Evolutionary conservation across 2,329 filamentous ascomycete species (phyloP), one percentile per base, ranked within the genome.

Genomic region (Tolypocladium paradoxum): DNA sequence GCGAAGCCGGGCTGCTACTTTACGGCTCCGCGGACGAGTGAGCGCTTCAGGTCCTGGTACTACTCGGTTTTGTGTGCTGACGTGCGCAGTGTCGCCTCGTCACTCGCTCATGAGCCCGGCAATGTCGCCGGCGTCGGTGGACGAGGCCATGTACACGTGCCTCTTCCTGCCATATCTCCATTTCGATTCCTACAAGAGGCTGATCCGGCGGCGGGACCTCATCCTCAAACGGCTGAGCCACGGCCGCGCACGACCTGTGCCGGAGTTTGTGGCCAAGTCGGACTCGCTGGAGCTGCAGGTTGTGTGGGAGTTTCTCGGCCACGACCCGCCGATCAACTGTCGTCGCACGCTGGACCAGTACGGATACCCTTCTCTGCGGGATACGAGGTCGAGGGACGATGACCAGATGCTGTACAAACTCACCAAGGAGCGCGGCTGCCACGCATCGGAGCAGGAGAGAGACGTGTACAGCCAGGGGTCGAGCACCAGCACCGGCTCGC

Each of bases 371-470:
- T 81, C 79, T 2, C 67, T 85, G 0, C 70, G 75, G 11, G 81
- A 84, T 35, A 85, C 82, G 0, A 68, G 79, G 43, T 77, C 79
- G 0, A 70, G 82, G 20, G 83, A 85, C 43, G 80, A 83, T 45
- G 82, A 85, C 43, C 82, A 85, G 62, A 84, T 85, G 78, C 66
- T 85, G 7, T 85, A 84, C 64, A 85, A 85, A 58, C 67, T 84
- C 2, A 83, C 80, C 2, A 82, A 81, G 58, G 69, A 77, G 53
- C 65, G 74, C 2, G 53, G 58, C 1, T 60, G 60, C 14, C 46
- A 52, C 3, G 33, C 56, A 0, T 60, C 62, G 0, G 53, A 64
- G 6, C 60, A 64, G 0, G 56, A 60, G 3, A 57, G 58, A 2
- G 59, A 59, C 5, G 50, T 69, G 9, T 60, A 61, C 40, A 61